Conservation (phyloP, 305 asterid species). For the Plantago coronopus region DNA sequence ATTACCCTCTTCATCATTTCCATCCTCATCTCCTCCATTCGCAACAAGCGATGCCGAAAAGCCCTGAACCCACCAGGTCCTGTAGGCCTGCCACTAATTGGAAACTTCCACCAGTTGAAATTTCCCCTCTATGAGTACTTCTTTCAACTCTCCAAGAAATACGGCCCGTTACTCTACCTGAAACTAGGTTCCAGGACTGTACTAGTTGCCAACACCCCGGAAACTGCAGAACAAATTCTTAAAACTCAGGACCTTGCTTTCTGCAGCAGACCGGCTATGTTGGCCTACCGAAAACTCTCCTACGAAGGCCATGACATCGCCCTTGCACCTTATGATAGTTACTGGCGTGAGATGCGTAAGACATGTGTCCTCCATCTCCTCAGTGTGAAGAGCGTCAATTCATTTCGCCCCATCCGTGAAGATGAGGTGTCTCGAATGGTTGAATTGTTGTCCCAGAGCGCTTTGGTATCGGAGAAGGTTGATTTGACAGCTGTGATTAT, state of each 20-base stretch:
- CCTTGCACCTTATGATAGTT: background rate
- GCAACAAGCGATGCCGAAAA: background rate
- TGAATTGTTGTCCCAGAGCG: background rate
- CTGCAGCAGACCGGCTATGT: conserved; percentile 10
- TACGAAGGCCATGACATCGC: conserved; percentile 16
- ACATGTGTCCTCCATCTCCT: conserved; percentile 15
- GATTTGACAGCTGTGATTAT: background rate
- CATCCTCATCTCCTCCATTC: background rate
- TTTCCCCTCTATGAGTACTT: conserved; percentile 2
- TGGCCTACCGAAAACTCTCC: background rate
- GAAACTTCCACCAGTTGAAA: conserved; percentile 9
- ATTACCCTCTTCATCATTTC: background rate
- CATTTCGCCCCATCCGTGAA: conserved; percentile 18
- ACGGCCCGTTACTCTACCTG: conserved; percentile 8
- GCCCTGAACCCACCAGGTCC: conserved; percentile 15
- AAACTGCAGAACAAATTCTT: background rate
- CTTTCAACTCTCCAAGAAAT: conserved; percentile 10
- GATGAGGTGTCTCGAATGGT: conserved; percentile 20
- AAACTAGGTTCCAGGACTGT: conserved; percentile 18
- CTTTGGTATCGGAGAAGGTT: background rate
- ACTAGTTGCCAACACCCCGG: conserved; percentile 8
- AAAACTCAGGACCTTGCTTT: conserved; percentile 10
- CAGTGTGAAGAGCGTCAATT: conserved; percentile 17
- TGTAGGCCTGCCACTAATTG: conserved; percentile 5
- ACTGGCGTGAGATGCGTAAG: conserved; percentile 11